A percentile compares a stretch with the other conserved stretches of the same genome.
Conservation (phyloP, 306 rosid species). For the Corylus americana region DNA sequence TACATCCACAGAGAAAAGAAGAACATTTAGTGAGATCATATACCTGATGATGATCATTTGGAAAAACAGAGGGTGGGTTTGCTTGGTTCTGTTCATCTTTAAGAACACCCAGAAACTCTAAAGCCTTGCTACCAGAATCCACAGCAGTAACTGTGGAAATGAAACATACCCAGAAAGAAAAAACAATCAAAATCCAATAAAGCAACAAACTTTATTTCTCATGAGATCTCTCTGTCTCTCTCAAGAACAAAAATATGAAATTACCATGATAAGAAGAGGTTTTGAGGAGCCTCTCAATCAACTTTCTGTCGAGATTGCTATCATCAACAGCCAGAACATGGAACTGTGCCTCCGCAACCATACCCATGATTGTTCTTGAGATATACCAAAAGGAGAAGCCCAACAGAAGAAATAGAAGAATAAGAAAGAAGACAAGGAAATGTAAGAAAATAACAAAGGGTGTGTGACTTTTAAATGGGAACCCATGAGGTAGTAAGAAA, state of each 20-base stretch:
- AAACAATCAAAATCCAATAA: constrained; percentile 1
- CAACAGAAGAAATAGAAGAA: not conserved
- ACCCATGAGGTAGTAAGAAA: constrained; percentile 37
- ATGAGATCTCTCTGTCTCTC: not conserved
- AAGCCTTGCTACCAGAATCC: constrained; percentile 80
- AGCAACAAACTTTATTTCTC: not conserved
- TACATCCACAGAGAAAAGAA: not conserved
- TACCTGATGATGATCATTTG: constrained; percentile 45
- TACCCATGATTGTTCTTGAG: constrained; percentile 40
- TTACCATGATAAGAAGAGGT: constrained; percentile 84
- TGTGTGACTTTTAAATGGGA: constrained; percentile 43
- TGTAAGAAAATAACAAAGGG: constrained; percentile 26
- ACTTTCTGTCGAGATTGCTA: constrained; percentile 67
- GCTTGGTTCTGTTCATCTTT: constrained; percentile 46
- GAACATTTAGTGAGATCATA: constrained; percentile 4
- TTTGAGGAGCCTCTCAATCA: constrained; percentile 84
- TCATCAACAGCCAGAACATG: constrained; percentile 95
- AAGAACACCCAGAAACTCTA: constrained; percentile 66
- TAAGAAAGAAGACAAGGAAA: not conserved
- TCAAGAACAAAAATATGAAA: not conserved
- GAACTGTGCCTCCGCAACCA: constrained; percentile 54
- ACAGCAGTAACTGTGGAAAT: constrained; percentile 65
- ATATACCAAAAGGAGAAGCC: constrained; percentile 3
- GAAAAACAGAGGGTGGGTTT: constrained; percentile 28
- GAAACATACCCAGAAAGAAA: constrained; percentile 22